phyloP scores from a whole-genome alignment of 768 basidiomycete genomes.

The Mycena vulgaris region DNA sequence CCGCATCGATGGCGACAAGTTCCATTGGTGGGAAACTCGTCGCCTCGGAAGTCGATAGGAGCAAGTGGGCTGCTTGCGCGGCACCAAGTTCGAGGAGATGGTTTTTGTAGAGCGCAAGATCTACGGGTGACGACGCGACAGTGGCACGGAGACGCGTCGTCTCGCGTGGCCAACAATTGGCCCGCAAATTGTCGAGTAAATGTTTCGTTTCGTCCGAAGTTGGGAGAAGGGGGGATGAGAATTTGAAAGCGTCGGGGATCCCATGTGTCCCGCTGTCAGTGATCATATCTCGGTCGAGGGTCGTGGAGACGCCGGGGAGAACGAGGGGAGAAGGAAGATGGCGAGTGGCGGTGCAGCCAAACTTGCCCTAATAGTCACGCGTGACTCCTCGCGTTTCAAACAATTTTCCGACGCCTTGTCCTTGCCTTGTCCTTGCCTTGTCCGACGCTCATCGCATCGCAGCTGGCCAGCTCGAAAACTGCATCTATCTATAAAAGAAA shows the following conservation, averaged over 20 bases:
- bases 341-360: too few species aligned
- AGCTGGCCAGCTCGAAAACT: too few species aligned
- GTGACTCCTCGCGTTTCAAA: too few species aligned
- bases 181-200: slow-evolving; percentile 11
- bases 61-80: not conserved
- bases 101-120: slow-evolving; percentile 1
- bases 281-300: too few species aligned
- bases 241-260: not conserved
- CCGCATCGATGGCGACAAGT: not conserved
- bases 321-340: too few species aligned
- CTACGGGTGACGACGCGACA: not conserved
- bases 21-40: not conserved
- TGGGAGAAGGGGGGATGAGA: slow-evolving; percentile 9
- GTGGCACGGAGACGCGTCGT: slow-evolving; percentile 18
- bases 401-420: too few species aligned
- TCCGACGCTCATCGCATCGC: too few species aligned
- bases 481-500: too few species aligned
- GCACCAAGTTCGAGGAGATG: not conserved
- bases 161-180: slow-evolving; percentile 10
- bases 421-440: too few species aligned
- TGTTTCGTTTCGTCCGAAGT: not conserved
- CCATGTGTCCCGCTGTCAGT: not conserved
- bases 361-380: too few species aligned
- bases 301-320: too few species aligned
- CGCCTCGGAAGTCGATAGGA: not conserved